Percentiles rank a stretch among this genome's conserved stretches.
Evolutionary conservation across 306 rosid species (phyloP).

Genomic region (Corylus avellana): DNA sequence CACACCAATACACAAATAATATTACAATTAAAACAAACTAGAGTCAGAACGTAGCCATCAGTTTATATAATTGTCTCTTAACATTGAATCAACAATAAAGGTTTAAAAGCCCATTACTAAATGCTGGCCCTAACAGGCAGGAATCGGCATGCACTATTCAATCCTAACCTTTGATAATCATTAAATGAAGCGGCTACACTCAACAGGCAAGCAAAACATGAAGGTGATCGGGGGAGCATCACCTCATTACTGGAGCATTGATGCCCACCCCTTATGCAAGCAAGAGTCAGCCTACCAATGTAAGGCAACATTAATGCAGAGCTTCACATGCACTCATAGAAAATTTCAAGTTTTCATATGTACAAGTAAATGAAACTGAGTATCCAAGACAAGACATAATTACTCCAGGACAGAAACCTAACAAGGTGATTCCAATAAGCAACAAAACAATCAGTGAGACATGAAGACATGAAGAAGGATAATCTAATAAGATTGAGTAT

Average conservation of each 20-base stretch:
- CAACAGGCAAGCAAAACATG: background rate
- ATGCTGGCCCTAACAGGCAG: background rate
- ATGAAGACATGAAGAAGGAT: background rate
- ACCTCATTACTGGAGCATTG: background rate
- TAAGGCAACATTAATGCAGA: background rate
- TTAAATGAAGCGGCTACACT: background rate
- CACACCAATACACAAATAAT: background rate
- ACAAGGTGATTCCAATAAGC: background rate
- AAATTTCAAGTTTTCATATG: background rate
- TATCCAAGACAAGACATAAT: background rate
- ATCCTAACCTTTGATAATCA: background rate
- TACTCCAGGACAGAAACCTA: background rate
- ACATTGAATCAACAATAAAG: background rate
- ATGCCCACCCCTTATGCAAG: constrained; percentile 3
- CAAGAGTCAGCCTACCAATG: background rate
- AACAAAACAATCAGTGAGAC: background rate
- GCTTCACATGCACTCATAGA: background rate
- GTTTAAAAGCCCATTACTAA: background rate
- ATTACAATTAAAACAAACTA: background rate
- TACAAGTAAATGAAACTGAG: background rate
- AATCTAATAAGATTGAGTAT: background rate
- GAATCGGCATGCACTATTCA: background rate
- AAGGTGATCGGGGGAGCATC: background rate
- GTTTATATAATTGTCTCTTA: background rate
- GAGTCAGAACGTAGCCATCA: background rate